Evolutionary conservation across 2,329 filamentous ascomycete genomes (phyloP), one percentile per base, ranked within the genome.

Genomic region (Claviceps fusiformis): DNA sequence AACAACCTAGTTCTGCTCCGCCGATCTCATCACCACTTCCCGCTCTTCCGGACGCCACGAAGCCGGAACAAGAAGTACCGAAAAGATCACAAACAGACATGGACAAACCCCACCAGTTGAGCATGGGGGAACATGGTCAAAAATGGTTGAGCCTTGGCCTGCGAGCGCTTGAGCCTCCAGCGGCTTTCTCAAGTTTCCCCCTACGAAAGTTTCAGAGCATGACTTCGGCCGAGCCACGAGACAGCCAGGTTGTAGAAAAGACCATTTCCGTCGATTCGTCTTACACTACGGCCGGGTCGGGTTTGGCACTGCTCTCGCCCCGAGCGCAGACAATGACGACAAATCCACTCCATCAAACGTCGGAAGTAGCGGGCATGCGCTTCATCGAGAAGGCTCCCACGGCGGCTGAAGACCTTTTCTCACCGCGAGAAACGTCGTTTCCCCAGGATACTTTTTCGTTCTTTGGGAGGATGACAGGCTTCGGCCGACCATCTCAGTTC

Each of bases 271-370:
- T 74, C 27, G 59, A 60, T 55, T 69, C 57, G 56, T 65, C 63
- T 19, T 68, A 62, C 8, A 33, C 31, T 55, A 59, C 72, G 1
- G 71, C 73, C 15, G 74, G 78, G 31, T 8, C 31, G 31, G 31
- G 31, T 33, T 33, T 8, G 31, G 73, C 81, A 13, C 69, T 87
- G 10, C 77, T 89, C 75, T 89, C 86, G 3, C 87, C 87, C 0
- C 79, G 86, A 47, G 82, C 76, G 1, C 83, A 86, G 62, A 81
- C 83, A 17, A 90, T 90, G 74, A 89, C 84, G 2, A 80, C 77
- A 58, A 85, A 86, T 58, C 81, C 82, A 1, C 74, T 87, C 52
- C 79, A 81, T 54, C 71, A 75, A 39, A 58, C 61, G 27, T 64
- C 74, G 7, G 72, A 70, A 33, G 61, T 75, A 35, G 62, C 71